Conservation (phyloP, 2,329 filamentous ascomycete species). For the Cercospora nicotianae region DNA sequence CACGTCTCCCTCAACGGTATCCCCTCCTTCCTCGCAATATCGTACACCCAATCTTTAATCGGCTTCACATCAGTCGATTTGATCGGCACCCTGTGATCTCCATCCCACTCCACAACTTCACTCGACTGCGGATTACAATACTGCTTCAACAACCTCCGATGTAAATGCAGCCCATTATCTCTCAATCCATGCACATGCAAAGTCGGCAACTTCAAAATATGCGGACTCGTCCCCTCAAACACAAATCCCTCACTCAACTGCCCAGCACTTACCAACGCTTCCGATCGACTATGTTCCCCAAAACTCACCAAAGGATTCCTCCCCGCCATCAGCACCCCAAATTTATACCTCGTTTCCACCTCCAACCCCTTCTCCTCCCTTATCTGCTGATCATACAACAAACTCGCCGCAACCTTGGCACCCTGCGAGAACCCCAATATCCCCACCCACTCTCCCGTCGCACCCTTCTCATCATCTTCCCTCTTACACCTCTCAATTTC, state of each 20-base stretch:
- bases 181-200: constrained; percentile 67
- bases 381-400: constrained; percentile 61
- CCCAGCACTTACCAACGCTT: constrained; percentile 44
- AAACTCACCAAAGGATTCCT: constrained; percentile 60
- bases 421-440: constrained; percentile 54
- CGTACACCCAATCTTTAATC: constrained; percentile 55
- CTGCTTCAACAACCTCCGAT: constrained; percentile 56
- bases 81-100: constrained; percentile 68
- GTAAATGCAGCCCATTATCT: constrained; percentile 61
- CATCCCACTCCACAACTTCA: constrained; percentile 70
- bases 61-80: constrained; percentile 64
- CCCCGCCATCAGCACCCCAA: constrained; percentile 63
- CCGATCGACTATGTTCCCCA: constrained; percentile 42
- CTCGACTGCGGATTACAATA: constrained; percentile 60
- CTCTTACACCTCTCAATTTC: constrained; percentile 48
- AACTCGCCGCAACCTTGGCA: constrained; percentile 49
- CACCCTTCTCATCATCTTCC: constrained; percentile 46
- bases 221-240: constrained; percentile 46
- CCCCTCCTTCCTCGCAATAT: constrained; percentile 54
- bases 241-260: constrained; percentile 49
- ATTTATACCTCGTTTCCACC: constrained; percentile 53
- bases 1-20: constrained; percentile 28
- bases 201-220: constrained; percentile 58
- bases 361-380: constrained; percentile 43
- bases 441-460: constrained; percentile 51